Conservation (phyloP, 352 stramenopile species). For the Pythium guiyangense region DNA sequence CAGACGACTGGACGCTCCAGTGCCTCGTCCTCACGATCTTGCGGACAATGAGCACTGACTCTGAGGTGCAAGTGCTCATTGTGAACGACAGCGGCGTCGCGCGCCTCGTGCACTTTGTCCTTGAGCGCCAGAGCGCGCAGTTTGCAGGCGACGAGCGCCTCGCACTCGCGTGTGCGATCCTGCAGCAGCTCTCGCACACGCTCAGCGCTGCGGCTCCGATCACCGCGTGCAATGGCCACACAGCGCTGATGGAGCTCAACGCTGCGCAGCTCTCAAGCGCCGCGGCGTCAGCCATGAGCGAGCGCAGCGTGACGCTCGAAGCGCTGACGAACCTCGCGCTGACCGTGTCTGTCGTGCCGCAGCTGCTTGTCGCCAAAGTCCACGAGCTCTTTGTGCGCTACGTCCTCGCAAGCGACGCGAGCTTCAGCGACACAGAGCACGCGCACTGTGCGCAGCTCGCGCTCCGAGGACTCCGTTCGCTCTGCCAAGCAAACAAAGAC, state of each 20-base stretch:
- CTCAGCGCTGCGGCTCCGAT: slow-evolving; percentile 27
- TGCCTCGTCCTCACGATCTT: slow-evolving; percentile 44
- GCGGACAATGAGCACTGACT: slow-evolving; percentile 48
- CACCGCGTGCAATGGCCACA: slow-evolving; percentile 33
- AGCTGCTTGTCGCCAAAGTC: slow-evolving; percentile 35
- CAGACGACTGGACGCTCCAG: slow-evolving; percentile 29
- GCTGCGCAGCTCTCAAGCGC: slow-evolving; percentile 13
- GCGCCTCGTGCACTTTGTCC: slow-evolving; percentile 41
- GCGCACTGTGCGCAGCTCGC: slow-evolving; percentile 15
- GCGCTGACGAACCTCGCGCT: slow-evolving; percentile 46
- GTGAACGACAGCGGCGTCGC: slow-evolving; percentile 32
- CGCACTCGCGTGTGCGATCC: slow-evolving; percentile 31
- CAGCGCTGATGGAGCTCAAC: slow-evolving; percentile 36
- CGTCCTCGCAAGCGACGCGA: slow-evolving; percentile 11
- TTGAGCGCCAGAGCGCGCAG: slow-evolving; percentile 22
- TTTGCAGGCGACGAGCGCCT: slow-evolving; percentile 34
- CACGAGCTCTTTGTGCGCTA: slow-evolving; percentile 43
- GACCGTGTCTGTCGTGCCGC: slow-evolving; percentile 12
- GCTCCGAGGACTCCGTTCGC: slow-evolving; percentile 26
- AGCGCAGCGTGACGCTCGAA: slow-evolving; percentile 29
- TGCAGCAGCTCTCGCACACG: slow-evolving; percentile 36
- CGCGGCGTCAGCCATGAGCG: slow-evolving; percentile 6
- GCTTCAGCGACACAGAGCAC: background rate
- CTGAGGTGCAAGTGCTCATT: slow-evolving; percentile 65
- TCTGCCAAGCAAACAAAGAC: slow-evolving; percentile 31